These are phyloP conservation scores for Spergularia azorica DNA, from an alignment of 179 eudicot species.

Conservation along the genomic window DNA sequence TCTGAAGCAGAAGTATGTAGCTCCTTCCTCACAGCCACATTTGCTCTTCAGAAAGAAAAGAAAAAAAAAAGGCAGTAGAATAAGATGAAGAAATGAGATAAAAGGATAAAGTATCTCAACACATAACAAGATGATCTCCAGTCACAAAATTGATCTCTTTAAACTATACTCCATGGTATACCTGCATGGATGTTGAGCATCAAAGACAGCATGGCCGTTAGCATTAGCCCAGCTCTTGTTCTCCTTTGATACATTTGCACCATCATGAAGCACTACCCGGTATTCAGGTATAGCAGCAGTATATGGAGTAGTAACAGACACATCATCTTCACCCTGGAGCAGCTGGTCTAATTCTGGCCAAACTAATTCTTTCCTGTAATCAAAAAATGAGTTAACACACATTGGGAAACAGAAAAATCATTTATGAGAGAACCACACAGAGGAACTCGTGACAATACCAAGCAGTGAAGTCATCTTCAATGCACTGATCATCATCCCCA, in stretches of 20 bases:
- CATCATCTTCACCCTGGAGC: constrained; percentile 71
- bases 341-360: constrained; percentile 94
- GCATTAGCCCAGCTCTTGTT: constrained; percentile 58
- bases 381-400: constrained; percentile 11
- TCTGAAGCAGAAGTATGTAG: constrained; percentile 86
- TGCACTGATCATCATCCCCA: constrained; percentile 97
- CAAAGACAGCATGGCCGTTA: constrained; percentile 81
- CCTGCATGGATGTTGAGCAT: constrained; percentile 98
- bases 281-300: constrained; percentile 90
- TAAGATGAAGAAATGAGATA: constrained; percentile 23
- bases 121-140: background rate
- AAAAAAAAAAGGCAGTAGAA: background rate
- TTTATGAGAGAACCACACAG: background rate
- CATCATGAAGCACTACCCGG: constrained; percentile 64
- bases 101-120: background rate
- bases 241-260: constrained; percentile 32
- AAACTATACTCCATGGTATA: constrained; percentile 19
- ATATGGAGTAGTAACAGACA: constrained; percentile 80
- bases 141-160: background rate
- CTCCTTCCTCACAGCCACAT: constrained; percentile 87
- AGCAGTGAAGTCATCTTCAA: constrained; percentile 93
- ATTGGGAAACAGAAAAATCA: background rate
- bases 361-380: constrained; percentile 76
- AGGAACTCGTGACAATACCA: constrained; percentile 46
- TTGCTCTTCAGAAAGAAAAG: constrained; percentile 42